Conservation (phyloP, 2,329 filamentous ascomycete genomes). For the Pseudopithomyces maydicus region DNA sequence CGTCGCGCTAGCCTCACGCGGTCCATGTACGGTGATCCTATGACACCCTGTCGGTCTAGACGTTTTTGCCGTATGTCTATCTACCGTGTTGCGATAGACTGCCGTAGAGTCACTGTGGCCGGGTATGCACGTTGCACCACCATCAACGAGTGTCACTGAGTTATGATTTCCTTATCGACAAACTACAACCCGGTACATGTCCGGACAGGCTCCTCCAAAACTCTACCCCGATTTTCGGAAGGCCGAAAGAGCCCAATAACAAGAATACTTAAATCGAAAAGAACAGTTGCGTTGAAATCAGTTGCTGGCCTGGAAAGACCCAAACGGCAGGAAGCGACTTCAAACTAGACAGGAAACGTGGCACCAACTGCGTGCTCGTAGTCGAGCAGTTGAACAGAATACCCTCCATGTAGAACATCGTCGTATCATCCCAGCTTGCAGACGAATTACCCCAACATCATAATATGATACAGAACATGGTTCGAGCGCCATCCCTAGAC, state of each 20-base stretch:
- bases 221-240: background rate
- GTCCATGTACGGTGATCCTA: background rate
- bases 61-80: background rate
- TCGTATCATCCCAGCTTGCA: background rate
- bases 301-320: background rate
- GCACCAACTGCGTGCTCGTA: background rate
- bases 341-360: background rate
- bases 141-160: background rate
- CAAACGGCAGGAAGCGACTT: background rate
- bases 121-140: background rate
- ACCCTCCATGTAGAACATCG: background rate
- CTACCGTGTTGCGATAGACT: background rate
- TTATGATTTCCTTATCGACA: conserved; percentile 4
- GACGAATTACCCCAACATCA: conserved; percentile 3
- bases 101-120: background rate
- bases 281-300: background rate
- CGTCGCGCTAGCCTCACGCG: conserved; percentile 2
- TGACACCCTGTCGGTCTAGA: background rate
- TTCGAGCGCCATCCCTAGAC: background rate
- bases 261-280: background rate
- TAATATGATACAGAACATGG: conserved; percentile 9
- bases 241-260: no score
- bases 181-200: background rate
- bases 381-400: background rate
- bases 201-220: background rate